Evolutionary conservation across 805 yeast genomes (phyloP), one percentile per base, ranked within the genome.

Genomic region (Cyberlindnera mrakii): DNA sequence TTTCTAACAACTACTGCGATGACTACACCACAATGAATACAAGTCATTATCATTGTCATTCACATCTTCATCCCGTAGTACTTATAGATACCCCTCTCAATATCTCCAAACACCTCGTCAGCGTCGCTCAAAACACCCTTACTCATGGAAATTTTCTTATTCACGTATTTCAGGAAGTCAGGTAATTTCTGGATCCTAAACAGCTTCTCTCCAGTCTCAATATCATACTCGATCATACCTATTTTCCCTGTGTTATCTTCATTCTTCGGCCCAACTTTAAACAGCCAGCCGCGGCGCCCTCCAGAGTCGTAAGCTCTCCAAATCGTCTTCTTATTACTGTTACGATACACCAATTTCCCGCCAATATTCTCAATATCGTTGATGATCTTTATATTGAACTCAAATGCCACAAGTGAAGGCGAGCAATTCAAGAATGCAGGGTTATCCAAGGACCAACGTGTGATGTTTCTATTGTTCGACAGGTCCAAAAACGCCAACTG

Each of bases 271-370:
- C 52, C 55, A 15, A 67, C 63, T 55, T 73, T 77, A 60, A 79
- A 82, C 15, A 88, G 60, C 96, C 96, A 88, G 11, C 86, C 81
- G 47, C 96, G 71, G 47, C 96, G 70, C 5, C 95, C 95, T 53
- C 57, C 67, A 19, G 67, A 70, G 49, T 42, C 72, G 62, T 16
- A 63, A 46, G 47, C 58, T 42, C 38, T 55, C 60, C 53, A 66
- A 41, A 30, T 54, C 53, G 35, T 50, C 41, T 42, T 63, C 42
- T 42, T 55, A 41, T 39, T 53, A 14, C 42, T 36, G 27, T 59
- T 56, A 20, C 58, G 47, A 31, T 40, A 63, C 43, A 40, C 43
- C 10, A 57, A 31, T 19, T 44, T 43, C 4, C 60, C 59, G 17
- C 62, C 63, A 20, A 53, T 48, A 9, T 43, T 30, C 10, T 74